Base-by-base conservation (phyloP, 2,329 filamentous ascomycete genomes). In the Parastagonospora nodorum region DNA sequence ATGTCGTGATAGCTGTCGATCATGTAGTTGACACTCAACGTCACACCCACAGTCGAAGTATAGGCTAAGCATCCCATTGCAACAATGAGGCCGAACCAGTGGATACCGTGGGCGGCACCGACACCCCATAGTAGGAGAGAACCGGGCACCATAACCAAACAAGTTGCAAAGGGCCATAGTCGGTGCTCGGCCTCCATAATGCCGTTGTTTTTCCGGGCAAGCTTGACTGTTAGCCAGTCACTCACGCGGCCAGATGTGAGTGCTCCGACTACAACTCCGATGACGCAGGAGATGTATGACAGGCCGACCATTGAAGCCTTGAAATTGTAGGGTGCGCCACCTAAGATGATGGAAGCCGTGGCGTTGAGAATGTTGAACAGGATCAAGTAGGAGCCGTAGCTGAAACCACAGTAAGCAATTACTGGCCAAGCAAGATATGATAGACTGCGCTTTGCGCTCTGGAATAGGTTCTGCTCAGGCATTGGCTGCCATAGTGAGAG, bases 71-170 rank as follows among this genome's bases (percentile, higher is more conserved):
- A 57, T 4, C 75, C 77, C 73, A 81, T 79, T 1, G 76, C 78
- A 29, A 80, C 74, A 2, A 82, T 66, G 5, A 79, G 64, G 1
- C 79, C 80, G 38, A 81, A 74, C 77, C 77, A 79, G 38, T 81
- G 79, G n/a, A 82, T 58, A 4, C 72, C 54, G 30, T 79, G 73
- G 36, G 77, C 77, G 2, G 80, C 78, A 5, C 80, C 80, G 0
- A 82, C 75, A 28, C 81, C 80, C 78, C 79, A 82, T 1, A 81
- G 64, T 33, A 82, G 73, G 4, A 81, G 65, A 0, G 74, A 75
- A 8, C 68, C 73, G 0, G 79, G 77, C 5, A 80, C 68, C 24
- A 80, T 58, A 4, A 82, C 47, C 9, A 76, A 49, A 9, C 73
- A 75, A 1, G 68, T 61, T 1, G 62, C 44, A 51, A 78, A 75